Conservation (phyloP, 495 filamentous ascomycete genomes). For the Podospora fimiseda region DNA sequence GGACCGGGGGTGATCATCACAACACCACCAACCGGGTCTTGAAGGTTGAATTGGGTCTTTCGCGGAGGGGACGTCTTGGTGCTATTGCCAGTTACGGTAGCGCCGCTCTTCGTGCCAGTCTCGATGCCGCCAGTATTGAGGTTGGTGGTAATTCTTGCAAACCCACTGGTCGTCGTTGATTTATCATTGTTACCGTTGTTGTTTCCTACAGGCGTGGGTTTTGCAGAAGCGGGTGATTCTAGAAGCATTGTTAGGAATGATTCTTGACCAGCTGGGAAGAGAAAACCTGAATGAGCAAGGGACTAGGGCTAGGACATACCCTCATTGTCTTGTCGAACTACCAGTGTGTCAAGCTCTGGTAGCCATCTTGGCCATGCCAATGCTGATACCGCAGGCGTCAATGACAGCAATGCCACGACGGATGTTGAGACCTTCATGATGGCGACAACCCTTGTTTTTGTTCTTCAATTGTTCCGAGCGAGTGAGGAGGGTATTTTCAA, state of each 20-base stretch:
- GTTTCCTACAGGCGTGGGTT: slow-evolving; percentile 20
- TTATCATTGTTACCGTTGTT: slow-evolving; percentile 2
- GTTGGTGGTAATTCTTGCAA: slow-evolving; percentile 10
- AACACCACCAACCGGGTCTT: slow-evolving; percentile 63
- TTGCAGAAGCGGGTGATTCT: slow-evolving; percentile 13
- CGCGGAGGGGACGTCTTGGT: slow-evolving; percentile 30
- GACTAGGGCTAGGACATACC: slow-evolving; percentile 9
- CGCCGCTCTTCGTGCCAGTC: slow-evolving; percentile 7
- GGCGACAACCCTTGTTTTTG: not conserved
- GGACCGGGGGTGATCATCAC: slow-evolving; percentile 71
- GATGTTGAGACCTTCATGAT: slow-evolving; percentile 26
- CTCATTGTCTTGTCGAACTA: slow-evolving; percentile 34
- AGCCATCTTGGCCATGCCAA: slow-evolving; percentile 31
- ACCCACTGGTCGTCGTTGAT: slow-evolving; percentile 8
- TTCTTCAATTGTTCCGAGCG: not conserved
- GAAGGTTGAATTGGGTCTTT: slow-evolving; percentile 51
- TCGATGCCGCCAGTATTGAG: slow-evolving; percentile 30
- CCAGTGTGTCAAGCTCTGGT: slow-evolving; percentile 31
- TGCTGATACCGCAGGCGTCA: slow-evolving; percentile 29
- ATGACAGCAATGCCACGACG: slow-evolving; percentile 30
- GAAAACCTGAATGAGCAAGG: not conserved
- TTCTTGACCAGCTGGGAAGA: not conserved
- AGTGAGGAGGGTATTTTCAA: not conserved
- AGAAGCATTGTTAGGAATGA: slow-evolving; percentile 1
- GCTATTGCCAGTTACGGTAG: slow-evolving; percentile 16